Evolutionary conservation across 805 yeast genomes (phyloP).

Genomic region (Metschnikowia anglica): DNA sequence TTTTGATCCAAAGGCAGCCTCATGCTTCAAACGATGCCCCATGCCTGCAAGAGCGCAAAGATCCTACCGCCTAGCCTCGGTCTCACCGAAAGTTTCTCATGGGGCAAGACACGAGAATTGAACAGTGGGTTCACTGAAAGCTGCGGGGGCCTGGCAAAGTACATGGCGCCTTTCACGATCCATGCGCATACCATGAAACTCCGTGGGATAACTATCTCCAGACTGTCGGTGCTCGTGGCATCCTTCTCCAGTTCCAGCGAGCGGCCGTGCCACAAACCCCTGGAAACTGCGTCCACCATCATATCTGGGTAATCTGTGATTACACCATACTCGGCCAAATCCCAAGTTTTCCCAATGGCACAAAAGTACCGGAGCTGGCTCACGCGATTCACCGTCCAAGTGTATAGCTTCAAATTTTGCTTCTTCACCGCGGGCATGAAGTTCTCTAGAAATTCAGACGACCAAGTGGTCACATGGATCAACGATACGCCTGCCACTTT

Average conservation of each 20-base stretch:
- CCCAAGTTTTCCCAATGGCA: constrained; percentile 25
- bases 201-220: constrained; percentile 1
- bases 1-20: no score
- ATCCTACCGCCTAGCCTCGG: constrained; percentile 11
- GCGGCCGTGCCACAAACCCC: not conserved
- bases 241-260: no score
- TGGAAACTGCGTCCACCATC: constrained; percentile 24
- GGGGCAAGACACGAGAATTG: constrained; percentile 14
- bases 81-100: constrained; percentile 7
- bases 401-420: constrained; percentile 33
- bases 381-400: constrained; percentile 42
- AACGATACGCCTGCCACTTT: constrained; percentile 38
- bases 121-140: constrained; percentile 7
- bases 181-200: constrained; percentile 5
- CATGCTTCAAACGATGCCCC: constrained; percentile 17
- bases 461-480: constrained; percentile 40
- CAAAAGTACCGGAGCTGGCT: constrained; percentile 36
- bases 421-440: constrained; percentile 37
- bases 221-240: not conserved
- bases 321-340: constrained; percentile 34
- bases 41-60: constrained; percentile 19
- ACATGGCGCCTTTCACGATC: constrained; percentile 7
- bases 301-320: constrained; percentile 38
- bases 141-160: constrained; percentile 4
- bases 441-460: constrained; percentile 31